Percentiles rank a stretch among this genome's conserved stretches.
Conservation (phyloP, 768 basidiomycete species). For the Holtermanniella nyarrowii region DNA sequence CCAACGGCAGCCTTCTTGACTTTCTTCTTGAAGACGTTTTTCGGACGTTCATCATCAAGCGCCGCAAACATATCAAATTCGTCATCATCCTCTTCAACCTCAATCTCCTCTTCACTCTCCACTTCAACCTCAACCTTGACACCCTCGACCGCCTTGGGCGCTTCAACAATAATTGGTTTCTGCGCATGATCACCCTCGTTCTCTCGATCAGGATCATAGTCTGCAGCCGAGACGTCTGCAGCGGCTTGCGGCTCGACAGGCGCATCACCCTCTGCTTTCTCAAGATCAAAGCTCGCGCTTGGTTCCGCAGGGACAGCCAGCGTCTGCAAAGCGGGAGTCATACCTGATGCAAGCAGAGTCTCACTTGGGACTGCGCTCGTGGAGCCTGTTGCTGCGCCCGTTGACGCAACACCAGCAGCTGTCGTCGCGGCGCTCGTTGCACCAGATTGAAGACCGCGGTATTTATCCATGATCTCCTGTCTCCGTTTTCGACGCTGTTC, state of each 20-base stretch:
- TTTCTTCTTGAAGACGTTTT: conserved; percentile 50
- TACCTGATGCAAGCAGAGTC: conserved; percentile 14
- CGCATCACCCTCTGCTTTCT: conserved; percentile 54
- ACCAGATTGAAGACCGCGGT: conserved; percentile 25
- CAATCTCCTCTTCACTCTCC: conserved; percentile 7
- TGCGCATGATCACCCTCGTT: conserved; percentile 48
- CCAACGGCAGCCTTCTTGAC: conserved; percentile 34
- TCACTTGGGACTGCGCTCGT: conserved; percentile 1
- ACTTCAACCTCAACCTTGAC: conserved; percentile 7
- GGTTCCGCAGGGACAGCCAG: no score
- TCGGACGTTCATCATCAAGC: conserved; percentile 47
- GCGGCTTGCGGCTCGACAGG: conserved; percentile 42
- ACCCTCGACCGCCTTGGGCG: background rate
- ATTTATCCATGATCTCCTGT: conserved; percentile 38
- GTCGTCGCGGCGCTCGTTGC: conserved; percentile 11
- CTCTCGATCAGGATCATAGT: conserved; percentile 79
- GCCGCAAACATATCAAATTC: conserved; percentile 90
- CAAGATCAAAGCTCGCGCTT: conserved; percentile 51
- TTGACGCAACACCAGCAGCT: conserved; percentile 3
- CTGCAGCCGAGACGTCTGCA: conserved; percentile 63
- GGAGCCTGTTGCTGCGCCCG: no score
- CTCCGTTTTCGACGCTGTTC: conserved; percentile 34
- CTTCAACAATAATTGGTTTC: conserved; percentile 8
- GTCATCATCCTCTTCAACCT: conserved; percentile 53
- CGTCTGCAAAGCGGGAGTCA: conserved; percentile 20